Percentiles rank a stretch among this genome's conserved stretches.
phyloP scores from a whole-genome alignment of 2,329 filamentous ascomycete genomes.

The Teratosphaeria zuluensis region DNA sequence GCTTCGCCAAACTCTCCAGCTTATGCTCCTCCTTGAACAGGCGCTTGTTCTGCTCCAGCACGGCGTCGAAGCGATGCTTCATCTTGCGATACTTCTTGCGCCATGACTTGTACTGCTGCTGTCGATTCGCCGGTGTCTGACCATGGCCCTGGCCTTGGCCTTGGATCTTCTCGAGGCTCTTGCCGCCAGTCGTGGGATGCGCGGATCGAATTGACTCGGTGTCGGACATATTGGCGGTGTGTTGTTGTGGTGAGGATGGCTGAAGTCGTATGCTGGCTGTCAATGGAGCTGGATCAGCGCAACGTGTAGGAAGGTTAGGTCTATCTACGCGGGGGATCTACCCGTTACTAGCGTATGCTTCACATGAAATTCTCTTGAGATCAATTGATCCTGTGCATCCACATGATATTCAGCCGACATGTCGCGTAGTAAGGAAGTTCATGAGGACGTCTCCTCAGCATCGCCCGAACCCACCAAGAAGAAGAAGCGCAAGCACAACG shows the following conservation, averaged over 20 bases:
- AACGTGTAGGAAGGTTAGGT: background rate
- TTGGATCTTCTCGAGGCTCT: conserved; percentile 10
- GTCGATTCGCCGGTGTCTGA: background rate
- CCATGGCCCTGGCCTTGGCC: background rate
- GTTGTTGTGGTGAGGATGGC: background rate
- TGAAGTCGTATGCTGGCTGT: background rate
- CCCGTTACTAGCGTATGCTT: background rate
- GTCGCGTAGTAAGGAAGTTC: background rate
- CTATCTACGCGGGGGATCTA: background rate
- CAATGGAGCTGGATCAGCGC: background rate
- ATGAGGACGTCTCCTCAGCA: background rate
- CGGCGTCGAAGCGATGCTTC: conserved; percentile 66
- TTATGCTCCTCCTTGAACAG: conserved; percentile 74
- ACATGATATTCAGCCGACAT: background rate
- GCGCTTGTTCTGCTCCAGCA: conserved; percentile 71
- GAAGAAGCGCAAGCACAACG: conserved; percentile 60
- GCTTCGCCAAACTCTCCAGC: conserved; percentile 68
- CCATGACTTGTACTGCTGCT: conserved; percentile 28
- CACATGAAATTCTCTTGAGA: background rate
- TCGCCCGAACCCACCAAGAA: background rate
- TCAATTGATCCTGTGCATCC: background rate
- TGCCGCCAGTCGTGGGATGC: conserved; percentile 13
- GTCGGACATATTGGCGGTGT: conserved; percentile 16
- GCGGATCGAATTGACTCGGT: conserved; percentile 18
- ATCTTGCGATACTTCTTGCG: conserved; percentile 90